Conservation (phyloP, 148 eudicot genomes). For the Fagopyrum esculentum region DNA sequence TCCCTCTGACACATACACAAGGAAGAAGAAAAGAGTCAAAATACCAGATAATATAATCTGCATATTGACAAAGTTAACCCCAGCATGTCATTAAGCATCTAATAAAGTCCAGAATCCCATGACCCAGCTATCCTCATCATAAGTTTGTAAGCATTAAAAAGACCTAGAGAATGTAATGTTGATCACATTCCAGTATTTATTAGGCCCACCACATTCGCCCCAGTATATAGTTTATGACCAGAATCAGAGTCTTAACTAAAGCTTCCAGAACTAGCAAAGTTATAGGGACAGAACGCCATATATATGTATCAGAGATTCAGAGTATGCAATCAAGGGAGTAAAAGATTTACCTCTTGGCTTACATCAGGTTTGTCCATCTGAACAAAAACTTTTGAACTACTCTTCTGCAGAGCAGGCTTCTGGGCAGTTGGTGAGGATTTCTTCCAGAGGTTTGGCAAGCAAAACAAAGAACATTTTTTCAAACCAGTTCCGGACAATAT, state of each 20-base stretch:
- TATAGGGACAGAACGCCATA: background rate
- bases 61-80: background rate
- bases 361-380: conserved; percentile 88
- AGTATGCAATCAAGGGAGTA: conserved; percentile 5
- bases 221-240: background rate
- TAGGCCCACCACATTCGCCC: background rate
- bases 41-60: background rate
- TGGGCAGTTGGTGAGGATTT: conserved; percentile 32
- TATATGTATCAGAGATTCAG: background rate
- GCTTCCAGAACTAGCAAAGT: background rate
- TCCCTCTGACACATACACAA: conserved; percentile 42
- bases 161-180: background rate
- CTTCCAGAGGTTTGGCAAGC: conserved; percentile 38
- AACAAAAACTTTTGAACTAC: conserved; percentile 60
- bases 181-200: background rate
- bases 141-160: background rate
- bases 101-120: background rate
- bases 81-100: background rate
- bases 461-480: conserved; percentile 46
- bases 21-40: background rate
- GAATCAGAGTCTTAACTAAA: background rate
- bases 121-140: background rate
- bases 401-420: conserved; percentile 46
- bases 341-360: conserved; percentile 58
- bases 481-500: conserved; percentile 63